Conservation (phyloP, 2,329 filamentous ascomycete species). For the Pseudonectria foliicola region DNA sequence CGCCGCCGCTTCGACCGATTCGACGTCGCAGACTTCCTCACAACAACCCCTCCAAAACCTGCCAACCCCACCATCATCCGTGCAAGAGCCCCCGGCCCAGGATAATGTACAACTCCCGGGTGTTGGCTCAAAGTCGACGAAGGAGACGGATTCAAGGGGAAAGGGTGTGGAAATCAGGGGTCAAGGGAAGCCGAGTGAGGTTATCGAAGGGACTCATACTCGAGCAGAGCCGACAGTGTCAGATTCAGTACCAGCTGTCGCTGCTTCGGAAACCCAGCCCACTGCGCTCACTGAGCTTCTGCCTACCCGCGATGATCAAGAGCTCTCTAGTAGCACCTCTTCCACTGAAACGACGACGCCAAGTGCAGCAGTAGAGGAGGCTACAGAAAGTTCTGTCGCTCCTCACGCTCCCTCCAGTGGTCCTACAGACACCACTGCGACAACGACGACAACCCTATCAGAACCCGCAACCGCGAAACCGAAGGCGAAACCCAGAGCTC, state of each 20-base stretch:
- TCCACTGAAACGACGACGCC: constrained; percentile 8
- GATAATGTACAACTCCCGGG: constrained; percentile 1
- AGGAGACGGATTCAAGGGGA: background rate
- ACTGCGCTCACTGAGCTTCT: too few relatives aligned
- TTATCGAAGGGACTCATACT: too few relatives aligned
- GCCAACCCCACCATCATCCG: constrained; percentile 16
- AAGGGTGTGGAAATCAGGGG: background rate
- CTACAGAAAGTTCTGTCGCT: constrained; percentile 10
- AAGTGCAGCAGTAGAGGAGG: constrained; percentile 8
- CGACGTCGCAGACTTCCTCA: constrained; percentile 6
- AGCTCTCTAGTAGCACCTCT: constrained; percentile 2
- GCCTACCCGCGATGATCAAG: background rate
- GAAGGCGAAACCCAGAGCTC: constrained; percentile 13
- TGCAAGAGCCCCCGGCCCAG: constrained; percentile 10
- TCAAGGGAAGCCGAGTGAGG: too few relatives aligned
- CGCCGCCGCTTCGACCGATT: constrained; percentile 1
- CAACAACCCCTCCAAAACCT: constrained; percentile 11
- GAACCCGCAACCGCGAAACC: constrained; percentile 8
- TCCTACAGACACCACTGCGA: constrained; percentile 6
- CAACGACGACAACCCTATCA: constrained; percentile 3
- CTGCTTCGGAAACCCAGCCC: too few relatives aligned
- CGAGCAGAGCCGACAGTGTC: too few relatives aligned
- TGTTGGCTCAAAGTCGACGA: too few relatives aligned
- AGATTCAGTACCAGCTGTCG: too few relatives aligned
- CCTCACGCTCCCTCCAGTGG: constrained; percentile 2